Evolutionary conservation across 345 rosid genomes (phyloP).

Genomic region (Triadica sebifera): DNA sequence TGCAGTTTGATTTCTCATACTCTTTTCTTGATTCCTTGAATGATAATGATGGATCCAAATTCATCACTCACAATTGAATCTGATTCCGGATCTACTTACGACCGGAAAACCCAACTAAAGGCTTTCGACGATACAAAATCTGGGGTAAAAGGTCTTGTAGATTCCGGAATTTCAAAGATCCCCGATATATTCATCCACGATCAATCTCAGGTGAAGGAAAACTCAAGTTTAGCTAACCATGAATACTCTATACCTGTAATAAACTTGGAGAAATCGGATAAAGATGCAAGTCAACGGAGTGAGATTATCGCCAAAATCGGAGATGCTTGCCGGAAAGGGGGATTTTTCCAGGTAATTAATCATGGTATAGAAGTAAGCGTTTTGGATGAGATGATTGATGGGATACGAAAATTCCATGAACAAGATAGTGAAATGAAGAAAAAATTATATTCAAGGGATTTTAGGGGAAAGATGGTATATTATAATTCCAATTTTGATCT

Average conservation of each 20-base stretch:
- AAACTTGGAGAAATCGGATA: constrained; percentile 8
- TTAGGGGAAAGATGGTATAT: background rate
- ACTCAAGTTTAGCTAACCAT: background rate
- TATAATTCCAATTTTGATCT: constrained; percentile 20
- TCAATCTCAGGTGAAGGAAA: background rate
- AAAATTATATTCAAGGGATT: background rate
- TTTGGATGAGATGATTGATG: constrained; percentile 11
- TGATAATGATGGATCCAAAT: no score
- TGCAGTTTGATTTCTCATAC: no score
- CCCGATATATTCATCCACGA: constrained; percentile 6
- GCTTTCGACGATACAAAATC: constrained; percentile 7
- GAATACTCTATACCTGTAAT: constrained; percentile 14
- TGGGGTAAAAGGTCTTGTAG: constrained; percentile 5
- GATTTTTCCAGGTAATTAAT: constrained; percentile 20
- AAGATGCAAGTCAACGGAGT: background rate
- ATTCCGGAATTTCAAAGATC: constrained; percentile 8
- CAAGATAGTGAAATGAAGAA: constrained; percentile 10
- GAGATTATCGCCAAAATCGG: background rate
- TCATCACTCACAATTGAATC: no score
- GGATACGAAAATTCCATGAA: constrained; percentile 6
- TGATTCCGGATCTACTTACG: background rate
- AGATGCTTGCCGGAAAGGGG: constrained; percentile 18
- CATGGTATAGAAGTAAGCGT: background rate
- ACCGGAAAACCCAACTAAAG: background rate
- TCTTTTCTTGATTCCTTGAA: no score